Evolutionary conservation across 106 monocot species (phyloP).

Genomic region (Ottelia alismoides): DNA sequence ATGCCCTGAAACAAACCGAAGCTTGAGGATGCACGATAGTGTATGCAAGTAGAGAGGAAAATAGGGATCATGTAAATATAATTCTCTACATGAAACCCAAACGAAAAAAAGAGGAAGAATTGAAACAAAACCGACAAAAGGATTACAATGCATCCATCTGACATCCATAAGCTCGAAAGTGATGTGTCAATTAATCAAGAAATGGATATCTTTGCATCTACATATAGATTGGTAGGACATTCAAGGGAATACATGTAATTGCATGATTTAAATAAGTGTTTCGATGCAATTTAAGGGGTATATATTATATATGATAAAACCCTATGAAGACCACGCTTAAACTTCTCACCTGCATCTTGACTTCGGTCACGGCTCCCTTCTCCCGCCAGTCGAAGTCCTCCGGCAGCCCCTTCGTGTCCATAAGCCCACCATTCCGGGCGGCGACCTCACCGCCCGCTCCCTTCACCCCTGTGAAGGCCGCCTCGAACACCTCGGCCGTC

Average conservation of each 20-base stretch:
- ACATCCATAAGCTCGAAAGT: background rate
- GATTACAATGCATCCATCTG: too few relatives aligned
- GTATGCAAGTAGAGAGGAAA: too few relatives aligned
- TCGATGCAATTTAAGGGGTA: too few relatives aligned
- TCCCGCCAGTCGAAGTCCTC: conserved; percentile 79
- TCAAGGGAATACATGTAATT: too few relatives aligned
- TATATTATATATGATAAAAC: too few relatives aligned
- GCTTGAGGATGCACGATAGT: too few relatives aligned
- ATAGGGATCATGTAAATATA: background rate
- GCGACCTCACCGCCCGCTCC: background rate
- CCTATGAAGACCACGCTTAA: too few relatives aligned
- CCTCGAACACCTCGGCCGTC: conserved; percentile 71
- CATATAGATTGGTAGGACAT: too few relatives aligned
- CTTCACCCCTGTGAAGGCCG: conserved; percentile 29
- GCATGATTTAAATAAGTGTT: too few relatives aligned
- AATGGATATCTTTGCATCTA: too few relatives aligned
- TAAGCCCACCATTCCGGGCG: too few relatives aligned
- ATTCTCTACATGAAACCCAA: background rate
- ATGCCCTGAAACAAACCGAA: conserved; percentile 38
- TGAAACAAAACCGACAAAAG: background rate
- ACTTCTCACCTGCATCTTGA: conserved; percentile 81
- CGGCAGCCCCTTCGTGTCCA: conserved; percentile 26
- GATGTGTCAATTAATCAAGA: background rate
- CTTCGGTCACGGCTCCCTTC: conserved; percentile 68
- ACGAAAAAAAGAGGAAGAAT: background rate